Percentiles rank a stretch among this genome's conserved stretches.
Conservation (phyloP, 176 grass and related monocot species). For the Eragrostis nindensis region DNA sequence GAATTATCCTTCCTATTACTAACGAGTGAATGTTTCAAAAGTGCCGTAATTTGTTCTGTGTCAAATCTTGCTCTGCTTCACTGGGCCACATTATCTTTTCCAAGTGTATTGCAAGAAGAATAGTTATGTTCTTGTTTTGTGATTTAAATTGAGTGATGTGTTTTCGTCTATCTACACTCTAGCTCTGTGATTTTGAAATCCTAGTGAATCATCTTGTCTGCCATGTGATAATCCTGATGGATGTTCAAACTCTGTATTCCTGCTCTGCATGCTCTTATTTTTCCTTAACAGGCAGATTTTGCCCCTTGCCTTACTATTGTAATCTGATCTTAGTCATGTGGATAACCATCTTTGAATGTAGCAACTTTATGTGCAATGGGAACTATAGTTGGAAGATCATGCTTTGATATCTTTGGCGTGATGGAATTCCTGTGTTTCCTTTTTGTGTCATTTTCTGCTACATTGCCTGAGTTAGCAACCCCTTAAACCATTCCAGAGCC, state of each 20-base stretch:
- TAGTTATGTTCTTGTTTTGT: not conserved
- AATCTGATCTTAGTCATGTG: not conserved
- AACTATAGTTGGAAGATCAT: conserved; percentile 23
- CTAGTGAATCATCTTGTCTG: not conserved
- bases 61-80: not conserved
- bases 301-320: not conserved
- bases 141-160: conserved; percentile 10
- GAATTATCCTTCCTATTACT: conserved; percentile 36
- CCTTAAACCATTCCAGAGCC: conserved; percentile 57
- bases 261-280: not conserved
- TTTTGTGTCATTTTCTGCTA: not conserved
- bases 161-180: not conserved
- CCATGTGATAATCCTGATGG: not conserved
- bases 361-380: not conserved
- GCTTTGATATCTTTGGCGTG: conserved; percentile 20
- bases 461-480: conserved; percentile 24
- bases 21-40: conserved; percentile 26
- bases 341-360: conserved; percentile 1
- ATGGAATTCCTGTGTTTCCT: not conserved
- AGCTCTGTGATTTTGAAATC: conserved; percentile 21
- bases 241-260: not conserved
- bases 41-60: not conserved
- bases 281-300: not conserved
- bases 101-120: conserved; percentile 12
- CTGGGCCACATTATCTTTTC: not conserved